Evolutionary conservation across 495 filamentous ascomycete genomes (phyloP).

Genomic region (Staphylotrichum tortipilum): DNA sequence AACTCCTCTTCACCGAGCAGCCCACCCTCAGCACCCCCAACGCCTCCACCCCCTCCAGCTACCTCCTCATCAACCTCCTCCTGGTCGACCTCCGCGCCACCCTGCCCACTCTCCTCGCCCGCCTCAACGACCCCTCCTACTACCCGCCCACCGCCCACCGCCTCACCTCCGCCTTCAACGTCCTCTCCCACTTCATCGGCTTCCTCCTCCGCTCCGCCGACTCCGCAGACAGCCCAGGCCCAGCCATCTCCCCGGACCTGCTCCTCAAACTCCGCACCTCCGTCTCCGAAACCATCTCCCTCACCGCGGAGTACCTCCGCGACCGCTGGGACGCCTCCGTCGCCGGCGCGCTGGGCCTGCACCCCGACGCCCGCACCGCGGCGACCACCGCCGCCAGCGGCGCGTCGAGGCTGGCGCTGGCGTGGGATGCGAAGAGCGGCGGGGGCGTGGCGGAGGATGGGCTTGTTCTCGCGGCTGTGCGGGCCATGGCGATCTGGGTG

Average conservation of each 20-base stretch:
- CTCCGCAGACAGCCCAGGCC: conserved; percentile 19
- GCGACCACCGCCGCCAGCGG: conserved; percentile 23
- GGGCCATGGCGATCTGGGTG: conserved; percentile 51
- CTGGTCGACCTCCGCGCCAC: conserved; percentile 55
- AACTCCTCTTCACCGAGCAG: conserved; percentile 39
- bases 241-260: conserved; percentile 40
- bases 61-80: conserved; percentile 51
- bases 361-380: conserved; percentile 35
- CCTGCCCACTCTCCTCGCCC: conserved; percentile 49
- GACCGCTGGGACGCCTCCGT: conserved; percentile 55
- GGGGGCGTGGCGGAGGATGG: conserved; percentile 30
- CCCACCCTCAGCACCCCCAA: background rate
- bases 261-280: conserved; percentile 51
- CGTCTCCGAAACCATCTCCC: conserved; percentile 49
- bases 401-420: conserved; percentile 30
- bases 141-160: conserved; percentile 41
- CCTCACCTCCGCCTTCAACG: conserved; percentile 49
- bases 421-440: conserved; percentile 44
- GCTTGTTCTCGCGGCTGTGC: conserved; percentile 45
- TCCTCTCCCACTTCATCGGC: conserved; percentile 50
- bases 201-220: conserved; percentile 46
- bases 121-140: conserved; percentile 42
- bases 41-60: conserved; percentile 43
- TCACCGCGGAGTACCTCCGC: conserved; percentile 54
- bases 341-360: conserved; percentile 45